A percentile compares a stretch with the other conserved stretches of the same genome.
Conservation (phyloP, 2,329 filamentous ascomycete species). For the Fusarium humuli region DNA sequence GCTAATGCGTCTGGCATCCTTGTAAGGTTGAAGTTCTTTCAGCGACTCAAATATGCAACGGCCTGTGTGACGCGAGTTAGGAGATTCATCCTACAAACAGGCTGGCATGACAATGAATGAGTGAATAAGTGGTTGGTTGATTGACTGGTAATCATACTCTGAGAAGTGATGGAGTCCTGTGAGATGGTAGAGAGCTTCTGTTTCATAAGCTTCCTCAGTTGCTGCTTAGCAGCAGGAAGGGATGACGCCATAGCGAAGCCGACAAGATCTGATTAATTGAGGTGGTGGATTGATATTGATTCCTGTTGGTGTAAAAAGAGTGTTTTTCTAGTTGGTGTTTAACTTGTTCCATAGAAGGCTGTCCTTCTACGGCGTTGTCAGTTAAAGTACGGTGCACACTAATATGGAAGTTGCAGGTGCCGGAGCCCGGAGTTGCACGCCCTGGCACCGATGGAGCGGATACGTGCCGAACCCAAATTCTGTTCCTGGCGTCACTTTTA, state of each 20-base stretch:
- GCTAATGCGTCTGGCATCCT: conserved; percentile 78
- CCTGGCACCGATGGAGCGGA: conserved; percentile 29
- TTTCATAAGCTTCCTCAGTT: conserved; percentile 78
- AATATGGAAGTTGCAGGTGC: conserved; percentile 9
- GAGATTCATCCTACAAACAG: conserved; percentile 12
- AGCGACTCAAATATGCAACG: conserved; percentile 72
- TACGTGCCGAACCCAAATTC: conserved; percentile 26
- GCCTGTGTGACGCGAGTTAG: conserved; percentile 62
- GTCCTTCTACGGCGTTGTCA: neutral
- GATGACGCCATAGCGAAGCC: conserved; percentile 60
- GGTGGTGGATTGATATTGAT: conserved; percentile 18
- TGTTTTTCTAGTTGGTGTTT: conserved; percentile 15
- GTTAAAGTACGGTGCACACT: conserved; percentile 17
- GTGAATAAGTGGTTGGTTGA: conserved; percentile 8
- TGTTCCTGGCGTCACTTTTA: conserved; percentile 30
- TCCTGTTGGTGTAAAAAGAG: conserved; percentile 21
- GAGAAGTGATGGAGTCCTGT: conserved; percentile 69
- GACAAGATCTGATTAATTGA: conserved; percentile 18
- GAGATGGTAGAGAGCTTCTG: conserved; percentile 70
- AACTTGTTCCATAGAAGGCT: conserved; percentile 10
- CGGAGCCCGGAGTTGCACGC: conserved; percentile 20
- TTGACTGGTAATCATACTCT: conserved; percentile 70
- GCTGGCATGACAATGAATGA: conserved; percentile 6
- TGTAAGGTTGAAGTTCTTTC: conserved; percentile 77
- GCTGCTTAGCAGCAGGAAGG: conserved; percentile 77